Conservation (phyloP, 192 early-diverging fungal genomes). For the Coemansia sp. region DNA sequence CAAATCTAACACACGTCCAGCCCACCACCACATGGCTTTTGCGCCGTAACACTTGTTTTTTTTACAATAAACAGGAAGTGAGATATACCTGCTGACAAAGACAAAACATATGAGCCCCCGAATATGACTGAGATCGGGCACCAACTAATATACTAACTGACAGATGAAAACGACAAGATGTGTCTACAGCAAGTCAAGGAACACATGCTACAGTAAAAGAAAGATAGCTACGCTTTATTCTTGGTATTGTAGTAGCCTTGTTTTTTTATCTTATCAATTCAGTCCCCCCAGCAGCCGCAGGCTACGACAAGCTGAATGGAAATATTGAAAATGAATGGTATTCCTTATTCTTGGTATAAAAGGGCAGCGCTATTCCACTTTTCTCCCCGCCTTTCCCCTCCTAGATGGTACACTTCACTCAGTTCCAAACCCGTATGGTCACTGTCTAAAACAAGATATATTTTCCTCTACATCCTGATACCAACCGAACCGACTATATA, state of each 20-base stretch:
- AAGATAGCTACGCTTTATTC: background rate
- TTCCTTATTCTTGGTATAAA: background rate
- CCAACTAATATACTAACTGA: background rate
- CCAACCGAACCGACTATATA: background rate
- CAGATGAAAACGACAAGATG: too few species aligned
- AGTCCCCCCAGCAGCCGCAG: background rate
- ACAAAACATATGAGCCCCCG: background rate
- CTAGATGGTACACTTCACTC: background rate
- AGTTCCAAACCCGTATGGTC: constrained; percentile 9
- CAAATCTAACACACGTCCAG: background rate
- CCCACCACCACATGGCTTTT: background rate
- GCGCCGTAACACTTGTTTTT: background rate
- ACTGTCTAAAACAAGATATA: constrained; percentile 1
- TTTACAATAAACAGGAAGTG: background rate
- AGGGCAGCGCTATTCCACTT: background rate
- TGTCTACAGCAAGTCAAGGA: background rate
- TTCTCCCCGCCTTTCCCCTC: constrained; percentile 6
- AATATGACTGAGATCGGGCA: background rate
- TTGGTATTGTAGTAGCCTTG: background rate
- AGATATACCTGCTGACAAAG: background rate
- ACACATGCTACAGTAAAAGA: background rate
- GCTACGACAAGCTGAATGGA: background rate
- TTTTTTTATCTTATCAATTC: background rate
- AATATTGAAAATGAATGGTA: background rate
- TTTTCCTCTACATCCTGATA: background rate